Percentiles rank a stretch among this genome's conserved stretches.
Evolutionary conservation across 2,329 filamentous ascomycete genomes (phyloP).

Genomic region (Monosporascus sp.): DNA sequence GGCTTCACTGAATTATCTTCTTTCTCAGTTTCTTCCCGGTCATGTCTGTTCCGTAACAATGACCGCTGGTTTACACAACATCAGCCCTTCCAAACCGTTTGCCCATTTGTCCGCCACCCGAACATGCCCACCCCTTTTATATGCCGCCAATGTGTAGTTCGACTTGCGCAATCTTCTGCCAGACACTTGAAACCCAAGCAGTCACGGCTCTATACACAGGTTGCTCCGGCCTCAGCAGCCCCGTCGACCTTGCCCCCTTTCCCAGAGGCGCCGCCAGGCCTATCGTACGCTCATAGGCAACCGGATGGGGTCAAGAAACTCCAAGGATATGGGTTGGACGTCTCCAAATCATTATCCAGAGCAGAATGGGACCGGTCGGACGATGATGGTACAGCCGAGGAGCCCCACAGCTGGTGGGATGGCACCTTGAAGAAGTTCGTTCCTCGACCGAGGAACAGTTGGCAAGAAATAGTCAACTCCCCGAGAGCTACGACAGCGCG

Average conservation of each 20-base stretch:
- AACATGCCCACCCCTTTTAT: conserved; percentile 23
- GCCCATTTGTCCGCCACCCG: background rate
- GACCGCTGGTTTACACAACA: background rate
- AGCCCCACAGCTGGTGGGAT: conserved; percentile 2
- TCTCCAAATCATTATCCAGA: background rate
- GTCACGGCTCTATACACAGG: conserved; percentile 12
- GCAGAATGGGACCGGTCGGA: background rate
- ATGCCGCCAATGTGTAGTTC: conserved; percentile 25
- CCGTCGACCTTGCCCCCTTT: conserved; percentile 4
- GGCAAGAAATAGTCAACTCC: background rate
- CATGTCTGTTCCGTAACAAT: background rate
- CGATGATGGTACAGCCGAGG: background rate
- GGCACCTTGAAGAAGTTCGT: conserved; percentile 5
- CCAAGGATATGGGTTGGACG: no score
- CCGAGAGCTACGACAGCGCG: background rate
- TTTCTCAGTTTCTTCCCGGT: no score
- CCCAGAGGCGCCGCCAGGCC: conserved; percentile 1
- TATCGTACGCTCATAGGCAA: background rate
- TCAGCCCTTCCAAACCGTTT: background rate
- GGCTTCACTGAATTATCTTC: no score
- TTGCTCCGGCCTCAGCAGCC: background rate
- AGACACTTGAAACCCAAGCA: conserved; percentile 2
- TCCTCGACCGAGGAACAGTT: background rate
- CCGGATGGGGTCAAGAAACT: background rate
- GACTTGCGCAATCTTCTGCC: conserved; percentile 11